Conservation (phyloP, 495 filamentous ascomycete species). For the Penicillium cataractarum region DNA sequence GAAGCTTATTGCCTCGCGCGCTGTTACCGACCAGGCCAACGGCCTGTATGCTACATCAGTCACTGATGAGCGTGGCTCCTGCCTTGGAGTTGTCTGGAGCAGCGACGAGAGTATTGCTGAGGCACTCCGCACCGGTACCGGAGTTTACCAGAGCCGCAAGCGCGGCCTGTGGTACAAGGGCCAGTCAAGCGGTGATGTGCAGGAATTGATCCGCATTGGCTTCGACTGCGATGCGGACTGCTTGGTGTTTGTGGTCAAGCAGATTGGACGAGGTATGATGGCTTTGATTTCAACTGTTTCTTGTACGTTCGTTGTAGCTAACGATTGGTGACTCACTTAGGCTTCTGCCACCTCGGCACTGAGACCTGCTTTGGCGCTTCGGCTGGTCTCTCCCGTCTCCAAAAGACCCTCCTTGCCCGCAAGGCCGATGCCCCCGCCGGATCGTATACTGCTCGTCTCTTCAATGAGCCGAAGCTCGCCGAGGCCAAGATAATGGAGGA, state of each 20-base stretch:
- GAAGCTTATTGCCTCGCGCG: slow-evolving; percentile 66
- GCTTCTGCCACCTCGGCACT: slow-evolving; percentile 94
- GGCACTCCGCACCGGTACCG: slow-evolving; percentile 82
- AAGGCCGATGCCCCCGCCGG: slow-evolving; percentile 81
- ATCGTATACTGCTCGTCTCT: slow-evolving; percentile 91
- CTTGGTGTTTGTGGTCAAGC: slow-evolving; percentile 82
- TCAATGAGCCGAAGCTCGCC: slow-evolving; percentile 85
- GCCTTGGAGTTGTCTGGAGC: slow-evolving; percentile 90
- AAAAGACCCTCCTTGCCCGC: slow-evolving; percentile 78
- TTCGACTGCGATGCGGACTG: slow-evolving; percentile 94
- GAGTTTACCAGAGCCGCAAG: slow-evolving; percentile 95
- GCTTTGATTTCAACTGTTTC: background rate
- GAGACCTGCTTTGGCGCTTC: slow-evolving; percentile 89
- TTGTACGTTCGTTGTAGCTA: slow-evolving; percentile 12
- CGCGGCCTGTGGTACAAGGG: slow-evolving; percentile 97
- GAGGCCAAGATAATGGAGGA: slow-evolving; percentile 98
- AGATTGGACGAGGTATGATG: slow-evolving; percentile 71
- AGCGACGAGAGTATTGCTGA: slow-evolving; percentile 86
- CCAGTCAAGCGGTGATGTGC: slow-evolving; percentile 87
- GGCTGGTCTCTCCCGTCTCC: slow-evolving; percentile 76
- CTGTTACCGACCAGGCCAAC: slow-evolving; percentile 81
- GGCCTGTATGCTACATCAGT: slow-evolving; percentile 86
- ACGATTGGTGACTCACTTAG: slow-evolving; percentile 42
- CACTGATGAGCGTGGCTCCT: slow-evolving; percentile 81
- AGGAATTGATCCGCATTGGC: slow-evolving; percentile 82